Evolutionary conservation across 2,329 filamentous ascomycete genomes (phyloP), one percentile per base, ranked within the genome.

Genomic region (Colletotrichum costaricense): DNA sequence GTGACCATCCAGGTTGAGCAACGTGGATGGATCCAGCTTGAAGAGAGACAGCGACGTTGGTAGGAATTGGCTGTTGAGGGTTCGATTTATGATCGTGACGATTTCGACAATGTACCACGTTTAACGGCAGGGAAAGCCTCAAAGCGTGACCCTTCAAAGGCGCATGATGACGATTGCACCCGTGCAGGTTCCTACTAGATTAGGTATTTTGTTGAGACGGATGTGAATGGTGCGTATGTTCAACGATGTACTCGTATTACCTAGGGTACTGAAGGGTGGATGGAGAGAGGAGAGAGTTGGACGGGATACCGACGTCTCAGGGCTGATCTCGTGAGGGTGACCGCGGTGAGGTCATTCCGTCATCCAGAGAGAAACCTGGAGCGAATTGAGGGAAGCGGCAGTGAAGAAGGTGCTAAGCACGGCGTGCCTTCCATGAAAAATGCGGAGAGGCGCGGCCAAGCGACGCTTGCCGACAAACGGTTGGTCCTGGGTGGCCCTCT

Each of bases 301-400:
- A 67, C n/a, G 62, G 69, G 63, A 63, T 63, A 72, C 63, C 68
- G 72, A 71, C 72, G 72, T 74, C 69, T 74, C 63, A 60, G 54
- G 22, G 35, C 42, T 66, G 72, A 74, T 74, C 72, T 74, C 72
- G 69, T 74, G 72, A 74, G 72, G 42, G 63, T 72, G 38, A 72
- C 63, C 30, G 30, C 68, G 57, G 69, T 74, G 72, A 74, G 72
- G 72, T 74, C 72, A 74, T 74, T 38, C 42, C 63, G 52, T 59
- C 56, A 69, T 55, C 52, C 69, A 72, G 52, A 58, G 30, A 35
- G 11, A 35, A 12, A 35, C 33, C 33, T 35, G 33, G 33, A 52
- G 35, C 42, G 57, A 57, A 59, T n/a, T 52, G 22, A 63, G 54
- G 30, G 26, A 26, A 59, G 54, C 46, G 33, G 38, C 42, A 11